A percentile compares a stretch with the other conserved stretches of the same genome.
Evolutionary conservation across 2,329 filamentous ascomycete species (phyloP).

Genomic region (Fusarium secorum): DNA sequence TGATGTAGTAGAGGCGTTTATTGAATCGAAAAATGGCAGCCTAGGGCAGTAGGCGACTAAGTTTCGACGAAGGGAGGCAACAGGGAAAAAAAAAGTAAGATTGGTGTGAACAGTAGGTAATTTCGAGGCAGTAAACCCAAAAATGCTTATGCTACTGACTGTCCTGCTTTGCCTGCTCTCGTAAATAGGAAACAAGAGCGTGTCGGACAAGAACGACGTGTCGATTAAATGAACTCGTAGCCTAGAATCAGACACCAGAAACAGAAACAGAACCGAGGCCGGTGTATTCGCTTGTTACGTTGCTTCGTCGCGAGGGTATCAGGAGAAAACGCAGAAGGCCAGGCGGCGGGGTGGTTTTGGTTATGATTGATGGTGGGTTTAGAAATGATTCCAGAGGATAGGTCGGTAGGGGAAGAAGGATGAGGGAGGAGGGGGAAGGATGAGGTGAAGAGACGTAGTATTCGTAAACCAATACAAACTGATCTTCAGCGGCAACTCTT

Average conservation of each 20-base stretch:
- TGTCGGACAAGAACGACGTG: constrained; percentile 12
- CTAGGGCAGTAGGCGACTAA: constrained; percentile 25
- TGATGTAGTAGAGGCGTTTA: constrained; percentile 15
- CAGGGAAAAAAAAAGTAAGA: constrained; percentile 12
- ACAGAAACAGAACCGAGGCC: constrained; percentile 6
- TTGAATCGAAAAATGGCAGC: constrained; percentile 23
- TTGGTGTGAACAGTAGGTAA: constrained; percentile 14
- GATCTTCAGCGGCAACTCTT: constrained; percentile 41
- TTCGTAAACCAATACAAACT: constrained; percentile 15
- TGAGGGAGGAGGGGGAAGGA: constrained; percentile 7
- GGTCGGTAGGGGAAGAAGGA: constrained; percentile 10
- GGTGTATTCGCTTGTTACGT: constrained; percentile 14
- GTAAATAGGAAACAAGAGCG: constrained; percentile 11
- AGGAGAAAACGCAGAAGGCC: constrained; percentile 19
- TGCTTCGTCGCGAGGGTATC: constrained; percentile 28
- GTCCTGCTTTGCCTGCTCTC: neutral
- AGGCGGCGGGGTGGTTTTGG: constrained; percentile 21
- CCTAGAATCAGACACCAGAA: neutral
- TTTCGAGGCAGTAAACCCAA: constrained; percentile 31
- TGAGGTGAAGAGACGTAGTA: neutral
- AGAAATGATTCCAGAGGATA: constrained; percentile 6
- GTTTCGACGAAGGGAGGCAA: constrained; percentile 25
- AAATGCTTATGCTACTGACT: constrained; percentile 8
- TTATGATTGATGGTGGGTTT: constrained; percentile 9
- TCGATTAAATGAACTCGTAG: constrained; percentile 22